Conservation (phyloP, 257 asterid species). For the Solanum phureja region DNA sequence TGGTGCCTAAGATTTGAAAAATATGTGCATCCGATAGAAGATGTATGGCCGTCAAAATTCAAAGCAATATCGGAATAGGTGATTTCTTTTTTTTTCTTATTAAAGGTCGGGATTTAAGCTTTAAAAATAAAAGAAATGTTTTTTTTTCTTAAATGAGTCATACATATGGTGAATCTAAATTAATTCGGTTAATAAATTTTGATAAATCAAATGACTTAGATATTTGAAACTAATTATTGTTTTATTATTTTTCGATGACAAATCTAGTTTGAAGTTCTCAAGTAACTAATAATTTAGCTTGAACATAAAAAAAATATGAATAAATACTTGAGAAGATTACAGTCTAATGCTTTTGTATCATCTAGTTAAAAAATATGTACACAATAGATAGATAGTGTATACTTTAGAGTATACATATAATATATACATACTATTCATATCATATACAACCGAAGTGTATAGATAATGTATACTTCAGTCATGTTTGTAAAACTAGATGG, state of each 20-base stretch:
- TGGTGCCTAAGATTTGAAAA: background rate
- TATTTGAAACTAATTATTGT: too few species aligned
- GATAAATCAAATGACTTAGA: background rate
- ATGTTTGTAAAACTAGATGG: background rate
- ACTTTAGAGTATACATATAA: background rate
- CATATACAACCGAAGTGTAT: background rate
- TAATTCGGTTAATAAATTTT: background rate
- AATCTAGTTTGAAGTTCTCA: background rate
- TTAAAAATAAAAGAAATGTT: background rate
- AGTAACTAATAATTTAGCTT: background rate
- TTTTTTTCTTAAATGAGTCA: background rate
- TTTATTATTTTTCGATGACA: too few species aligned
- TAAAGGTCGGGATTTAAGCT: background rate
- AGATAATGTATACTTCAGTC: background rate
- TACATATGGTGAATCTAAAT: background rate
- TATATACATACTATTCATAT: background rate
- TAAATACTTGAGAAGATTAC: background rate
- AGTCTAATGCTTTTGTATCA: background rate
- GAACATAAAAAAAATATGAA: background rate
- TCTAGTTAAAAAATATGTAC: background rate
- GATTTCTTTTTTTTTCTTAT: background rate
- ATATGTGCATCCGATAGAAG: background rate
- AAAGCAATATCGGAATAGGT: background rate
- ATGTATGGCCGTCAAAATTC: background rate
- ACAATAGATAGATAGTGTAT: too few species aligned